A percentile compares a stretch with the other conserved stretches of the same genome.
Conservation (phyloP, 2,329 filamentous ascomycete species). For the Alternaria sp. region DNA sequence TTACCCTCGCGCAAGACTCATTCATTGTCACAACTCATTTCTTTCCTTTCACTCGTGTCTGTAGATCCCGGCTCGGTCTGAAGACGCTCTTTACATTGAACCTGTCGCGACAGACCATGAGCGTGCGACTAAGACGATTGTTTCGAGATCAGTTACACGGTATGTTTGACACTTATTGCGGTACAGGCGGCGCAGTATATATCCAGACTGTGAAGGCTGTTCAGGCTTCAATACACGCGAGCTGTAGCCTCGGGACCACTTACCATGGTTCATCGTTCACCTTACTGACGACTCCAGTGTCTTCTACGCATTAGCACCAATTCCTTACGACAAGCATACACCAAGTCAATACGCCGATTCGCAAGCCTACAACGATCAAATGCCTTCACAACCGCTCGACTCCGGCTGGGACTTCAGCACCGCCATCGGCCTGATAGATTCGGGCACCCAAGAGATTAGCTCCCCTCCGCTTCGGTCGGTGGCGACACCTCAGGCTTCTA, state of each 20-base stretch:
- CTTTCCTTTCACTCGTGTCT: conserved; percentile 7
- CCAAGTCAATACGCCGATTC: not conserved
- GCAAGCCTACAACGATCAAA: conserved; percentile 13
- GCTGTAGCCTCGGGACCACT: not conserved
- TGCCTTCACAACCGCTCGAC: conserved; percentile 45
- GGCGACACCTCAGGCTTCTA: conserved; percentile 10
- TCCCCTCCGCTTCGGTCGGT: conserved; percentile 25
- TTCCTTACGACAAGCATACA: conserved; percentile 4
- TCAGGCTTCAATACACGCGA: not conserved
- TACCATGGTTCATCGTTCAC: conserved; percentile 3
- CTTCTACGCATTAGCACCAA: conserved; percentile 22
- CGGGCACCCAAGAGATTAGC: conserved; percentile 27
- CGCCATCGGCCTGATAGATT: conserved; percentile 52
- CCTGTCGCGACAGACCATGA: conserved; percentile 36
- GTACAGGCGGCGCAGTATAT: not conserved
- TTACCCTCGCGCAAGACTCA: conserved; percentile 8
- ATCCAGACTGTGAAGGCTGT: not conserved
- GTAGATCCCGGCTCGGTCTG: conserved; percentile 12
- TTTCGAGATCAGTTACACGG: conserved; percentile 36
- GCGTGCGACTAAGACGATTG: conserved; percentile 37
- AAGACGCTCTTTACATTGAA: conserved; percentile 13
- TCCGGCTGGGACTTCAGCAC: conserved; percentile 56
- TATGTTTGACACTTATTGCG: conserved; percentile 24
- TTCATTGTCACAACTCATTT: conserved; percentile 8
- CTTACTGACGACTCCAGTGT: conserved; percentile 23